Evolutionary conservation across 257 asterid species (phyloP).

Genomic region (Solanum neorickii): DNA sequence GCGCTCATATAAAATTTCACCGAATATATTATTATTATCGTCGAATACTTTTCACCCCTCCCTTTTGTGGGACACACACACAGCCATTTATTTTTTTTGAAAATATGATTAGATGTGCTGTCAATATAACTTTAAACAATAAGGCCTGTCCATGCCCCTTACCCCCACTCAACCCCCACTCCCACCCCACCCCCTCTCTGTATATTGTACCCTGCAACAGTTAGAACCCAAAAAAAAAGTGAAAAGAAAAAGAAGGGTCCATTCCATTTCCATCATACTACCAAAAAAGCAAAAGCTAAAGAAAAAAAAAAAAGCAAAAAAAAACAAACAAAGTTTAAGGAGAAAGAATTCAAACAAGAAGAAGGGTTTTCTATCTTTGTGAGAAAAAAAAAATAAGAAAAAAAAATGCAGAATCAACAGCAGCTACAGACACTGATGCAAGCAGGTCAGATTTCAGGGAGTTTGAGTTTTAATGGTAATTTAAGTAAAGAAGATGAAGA

Average conservation of each 20-base stretch:
- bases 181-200: neutral
- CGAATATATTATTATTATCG: no score
- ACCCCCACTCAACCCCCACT: no score
- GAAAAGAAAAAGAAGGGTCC: neutral
- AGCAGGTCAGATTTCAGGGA: slow-evolving; percentile 2
- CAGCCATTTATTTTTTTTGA: neutral
- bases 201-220: neutral
- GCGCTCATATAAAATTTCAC: fast-evolving
- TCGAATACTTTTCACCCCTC: neutral
- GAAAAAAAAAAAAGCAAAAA: neutral
- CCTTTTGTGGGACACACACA: neutral
- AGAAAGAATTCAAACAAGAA: neutral
- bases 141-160: neutral
- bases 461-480: slow-evolving; percentile 3
- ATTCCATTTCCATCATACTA: neutral
- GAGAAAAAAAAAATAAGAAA: neutral
- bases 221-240: neutral
- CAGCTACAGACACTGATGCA: slow-evolving; percentile 7
- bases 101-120: neutral
- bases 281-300: neutral
- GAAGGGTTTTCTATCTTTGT: neutral
- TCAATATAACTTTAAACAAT: neutral
- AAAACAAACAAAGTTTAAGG: neutral
- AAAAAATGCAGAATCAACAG: neutral
- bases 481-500: slow-evolving; percentile 37